These are phyloP conservation scores for Micromonas pusilla DNA, from an alignment of 139 green algal genomes.

Conservation along the genomic window DNA sequence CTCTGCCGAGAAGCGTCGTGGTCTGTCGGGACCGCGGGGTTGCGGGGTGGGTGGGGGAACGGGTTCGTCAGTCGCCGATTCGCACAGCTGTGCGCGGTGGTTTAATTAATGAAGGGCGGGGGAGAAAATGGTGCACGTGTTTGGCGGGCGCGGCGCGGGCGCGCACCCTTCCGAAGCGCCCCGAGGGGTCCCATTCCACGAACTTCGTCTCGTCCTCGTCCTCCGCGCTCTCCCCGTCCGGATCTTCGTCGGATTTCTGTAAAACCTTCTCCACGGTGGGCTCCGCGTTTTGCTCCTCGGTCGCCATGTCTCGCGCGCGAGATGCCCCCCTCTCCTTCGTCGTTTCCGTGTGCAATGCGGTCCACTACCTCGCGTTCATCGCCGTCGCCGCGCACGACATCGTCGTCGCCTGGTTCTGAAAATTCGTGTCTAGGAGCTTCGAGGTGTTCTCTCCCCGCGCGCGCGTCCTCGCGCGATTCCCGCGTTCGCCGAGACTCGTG, in stretches of 20 bases:
- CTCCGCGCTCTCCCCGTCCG: conserved; percentile 13
- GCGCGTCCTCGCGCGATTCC: not conserved
- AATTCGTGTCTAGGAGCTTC: no score
- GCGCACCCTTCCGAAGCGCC: conserved; percentile 75
- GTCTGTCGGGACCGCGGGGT: conserved; percentile 33
- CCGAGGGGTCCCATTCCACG: conserved; percentile 59
- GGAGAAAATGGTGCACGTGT: conserved; percentile 83
- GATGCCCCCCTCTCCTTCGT: no score
- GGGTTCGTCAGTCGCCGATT: conserved; percentile 15
- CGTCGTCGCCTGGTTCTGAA: no score
- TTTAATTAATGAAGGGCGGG: conserved; percentile 14
- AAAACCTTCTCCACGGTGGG: no score
- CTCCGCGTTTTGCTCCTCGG: not conserved
- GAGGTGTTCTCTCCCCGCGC: not conserved
- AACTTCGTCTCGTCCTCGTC: conserved; percentile 42
- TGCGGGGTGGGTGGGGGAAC: not conserved
- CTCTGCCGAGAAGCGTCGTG: conserved; percentile 69
- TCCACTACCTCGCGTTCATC: no score
- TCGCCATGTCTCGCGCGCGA: no score
- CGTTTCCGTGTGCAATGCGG: no score
- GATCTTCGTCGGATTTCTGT: no score
- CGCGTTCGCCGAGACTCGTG: no score
- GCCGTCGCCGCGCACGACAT: no score
- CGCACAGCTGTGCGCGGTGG: not conserved
- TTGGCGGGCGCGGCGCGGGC: conserved; percentile 95